Evolutionary conservation across 441 rosid genomes (phyloP), one percentile per base, ranked within the genome.

Genomic region (Sinapis alba): DNA sequence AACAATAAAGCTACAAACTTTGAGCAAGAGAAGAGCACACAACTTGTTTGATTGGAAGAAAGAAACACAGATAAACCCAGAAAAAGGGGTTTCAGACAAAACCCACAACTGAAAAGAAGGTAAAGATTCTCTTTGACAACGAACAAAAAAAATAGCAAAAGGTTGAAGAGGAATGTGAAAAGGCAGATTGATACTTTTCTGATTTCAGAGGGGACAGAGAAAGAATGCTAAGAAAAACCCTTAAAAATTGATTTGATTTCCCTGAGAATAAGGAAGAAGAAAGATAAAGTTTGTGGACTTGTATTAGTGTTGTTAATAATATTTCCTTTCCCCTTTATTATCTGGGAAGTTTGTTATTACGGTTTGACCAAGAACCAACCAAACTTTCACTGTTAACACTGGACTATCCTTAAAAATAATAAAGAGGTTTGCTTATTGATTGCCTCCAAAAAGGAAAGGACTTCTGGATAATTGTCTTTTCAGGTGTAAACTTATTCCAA

Each of bases 151-250:
- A n/a, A n/a, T n/a, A 50, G 53, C 54, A 57, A 54, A 6, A 19
- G 72, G 59, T 59, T 43, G 30, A 58, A 62, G 80, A 58, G 68
- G 80, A 76, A 64, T 50, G 65, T 23, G 58, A 58, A 77, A 77
- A 71, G 80, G 47, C 3, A 7, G 73, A n/a, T n/a, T n/a, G n/a
- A 77, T 65, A 24, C 76, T 65, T 77, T 77, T 47, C 68, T 77
- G 69, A 65, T 65, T 47, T 12, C 30, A 71, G 50, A 71, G 20
- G 63, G 45, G 72, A 64, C 60, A 76, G 41, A 65, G 58, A 54
- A 0, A 53, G 50, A 68, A 11, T 47, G 50, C 45, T 58, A 50
- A 23, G 63, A 58, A 26, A 50, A 21, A 15, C 23, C 70, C 70
- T 56, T 65, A 10, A 11, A 53, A 12, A 51, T 57, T 7, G 57